A percentile compares a stretch with the other conserved stretches of the same genome.
Evolutionary conservation across 2,329 filamentous ascomycete species (phyloP).

Genomic region (Dryadomyces quercivorus): DNA sequence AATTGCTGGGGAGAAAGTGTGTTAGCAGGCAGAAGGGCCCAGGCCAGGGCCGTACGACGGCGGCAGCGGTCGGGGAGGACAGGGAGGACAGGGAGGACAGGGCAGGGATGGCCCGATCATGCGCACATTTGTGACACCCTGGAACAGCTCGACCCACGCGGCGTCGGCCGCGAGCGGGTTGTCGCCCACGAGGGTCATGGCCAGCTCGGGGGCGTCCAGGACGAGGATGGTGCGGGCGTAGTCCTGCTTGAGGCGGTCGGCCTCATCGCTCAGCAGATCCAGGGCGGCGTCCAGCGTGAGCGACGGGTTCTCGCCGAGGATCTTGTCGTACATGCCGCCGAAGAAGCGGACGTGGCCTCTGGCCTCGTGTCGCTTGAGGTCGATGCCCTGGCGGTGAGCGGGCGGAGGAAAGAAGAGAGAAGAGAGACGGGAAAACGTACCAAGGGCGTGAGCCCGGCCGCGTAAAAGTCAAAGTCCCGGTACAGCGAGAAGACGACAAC

Average conservation of each 20-base stretch:
- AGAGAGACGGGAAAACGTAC: neutral
- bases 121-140: conserved; percentile 6
- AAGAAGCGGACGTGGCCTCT: conserved; percentile 9
- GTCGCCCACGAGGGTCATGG: conserved; percentile 3
- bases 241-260: conserved; percentile 1
- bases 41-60: neutral
- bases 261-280: conserved; percentile 7
- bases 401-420: neutral
- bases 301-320: conserved; percentile 4
- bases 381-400: conserved; percentile 3
- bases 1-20: conserved; percentile 5
- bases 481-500: conserved; percentile 10
- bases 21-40: too few relatives aligned
- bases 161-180: neutral
- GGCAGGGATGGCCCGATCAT: neutral
- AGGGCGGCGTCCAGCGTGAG: conserved; percentile 5
- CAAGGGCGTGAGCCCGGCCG: conserved; percentile 4
- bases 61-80: neutral
- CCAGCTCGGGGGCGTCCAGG: conserved; percentile 10
- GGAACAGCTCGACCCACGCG: conserved; percentile 6
- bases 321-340: conserved; percentile 5
- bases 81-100: neutral
- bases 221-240: conserved; percentile 8
- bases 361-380: conserved; percentile 6
- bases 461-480: conserved; percentile 9